phyloP scores from a whole-genome alignment of 306 rosid genomes.

The Trifolium subterraneum region DNA sequence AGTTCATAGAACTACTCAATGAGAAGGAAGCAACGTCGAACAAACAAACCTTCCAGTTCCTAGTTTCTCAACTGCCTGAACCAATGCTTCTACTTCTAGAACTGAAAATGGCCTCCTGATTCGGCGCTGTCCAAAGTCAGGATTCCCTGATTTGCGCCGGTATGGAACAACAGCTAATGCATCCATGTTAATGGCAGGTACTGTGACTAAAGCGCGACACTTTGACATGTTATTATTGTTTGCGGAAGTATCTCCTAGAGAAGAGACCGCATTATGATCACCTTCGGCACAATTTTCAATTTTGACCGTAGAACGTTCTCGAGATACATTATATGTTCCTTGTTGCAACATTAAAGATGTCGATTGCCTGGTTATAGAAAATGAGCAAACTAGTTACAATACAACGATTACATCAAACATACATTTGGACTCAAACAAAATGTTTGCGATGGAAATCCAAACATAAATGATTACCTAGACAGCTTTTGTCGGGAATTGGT shows the following conservation, averaged over 20 bases:
- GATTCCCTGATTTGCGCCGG: constrained; percentile 59
- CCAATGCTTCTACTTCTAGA: constrained; percentile 81
- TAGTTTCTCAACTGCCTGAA: constrained; percentile 79
- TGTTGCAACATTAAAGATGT: constrained; percentile 51
- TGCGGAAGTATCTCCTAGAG: constrained; percentile 48
- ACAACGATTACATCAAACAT: no score
- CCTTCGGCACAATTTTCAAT: constrained; percentile 53
- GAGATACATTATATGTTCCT: constrained; percentile 53
- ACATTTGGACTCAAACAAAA: background rate
- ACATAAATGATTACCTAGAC: constrained; percentile 51
- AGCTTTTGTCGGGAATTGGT: constrained; percentile 40
- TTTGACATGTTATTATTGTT: constrained; percentile 53
- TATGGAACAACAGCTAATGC: constrained; percentile 69
- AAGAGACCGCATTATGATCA: constrained; percentile 46
- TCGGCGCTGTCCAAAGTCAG: constrained; percentile 68
- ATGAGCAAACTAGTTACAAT: constrained; percentile 27
- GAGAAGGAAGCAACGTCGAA: background rate
- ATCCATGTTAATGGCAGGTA: constrained; percentile 64
- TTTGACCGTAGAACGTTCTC: constrained; percentile 46
- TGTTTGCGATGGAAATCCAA: background rate
- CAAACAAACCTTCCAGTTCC: constrained; percentile 89
- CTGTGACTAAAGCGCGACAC: constrained; percentile 62
- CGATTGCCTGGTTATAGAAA: constrained; percentile 57
- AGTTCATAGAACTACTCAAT: background rate
- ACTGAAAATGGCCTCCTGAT: constrained; percentile 87